phyloP scores from a whole-genome alignment of 1,284 basidiomycete species.

The Malassezia restricta region DNA sequence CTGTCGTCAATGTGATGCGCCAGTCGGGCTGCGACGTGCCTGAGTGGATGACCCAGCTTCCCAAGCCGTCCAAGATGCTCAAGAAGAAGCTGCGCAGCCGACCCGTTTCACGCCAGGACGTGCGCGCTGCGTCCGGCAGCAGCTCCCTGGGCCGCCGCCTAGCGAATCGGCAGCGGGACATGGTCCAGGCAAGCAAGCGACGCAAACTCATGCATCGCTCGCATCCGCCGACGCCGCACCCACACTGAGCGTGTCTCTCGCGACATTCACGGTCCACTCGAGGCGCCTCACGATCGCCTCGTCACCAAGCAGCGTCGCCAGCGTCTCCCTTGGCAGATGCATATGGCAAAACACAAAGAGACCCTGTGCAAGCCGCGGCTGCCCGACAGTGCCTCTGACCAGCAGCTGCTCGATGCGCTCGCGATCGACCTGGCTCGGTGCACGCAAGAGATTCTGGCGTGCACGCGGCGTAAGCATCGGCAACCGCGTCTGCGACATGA shows the following conservation, averaged over 20 bases:
- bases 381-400: constrained; percentile 23
- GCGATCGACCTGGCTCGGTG: neutral
- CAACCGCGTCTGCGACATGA: constrained; percentile 20
- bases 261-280: constrained; percentile 10
- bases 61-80: constrained; percentile 77
- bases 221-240: constrained; percentile 5
- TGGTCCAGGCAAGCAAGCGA: constrained; percentile 35
- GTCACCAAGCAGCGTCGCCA: constrained; percentile 10
- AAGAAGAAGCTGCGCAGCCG: constrained; percentile 67
- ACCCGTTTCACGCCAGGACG: constrained; percentile 55
- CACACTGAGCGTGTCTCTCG: constrained; percentile 13
- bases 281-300: constrained; percentile 4
- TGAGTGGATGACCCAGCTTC: constrained; percentile 46
- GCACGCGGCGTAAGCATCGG: constrained; percentile 6
- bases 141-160: constrained; percentile 24
- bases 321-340: constrained; percentile 12
- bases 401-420: constrained; percentile 15
- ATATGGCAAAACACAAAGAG: constrained; percentile 28
- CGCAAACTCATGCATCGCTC: constrained; percentile 14
- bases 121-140: constrained; percentile 28
- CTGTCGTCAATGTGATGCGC: constrained; percentile 87
- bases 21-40: constrained; percentile 58
- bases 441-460: neutral
- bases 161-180: constrained; percentile 28
- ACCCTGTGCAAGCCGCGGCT: constrained; percentile 24